These are phyloP conservation scores for Keqinozyma sinolaborantium DNA, from an alignment of 1,139 yeast species.

Conservation along the genomic window DNA sequence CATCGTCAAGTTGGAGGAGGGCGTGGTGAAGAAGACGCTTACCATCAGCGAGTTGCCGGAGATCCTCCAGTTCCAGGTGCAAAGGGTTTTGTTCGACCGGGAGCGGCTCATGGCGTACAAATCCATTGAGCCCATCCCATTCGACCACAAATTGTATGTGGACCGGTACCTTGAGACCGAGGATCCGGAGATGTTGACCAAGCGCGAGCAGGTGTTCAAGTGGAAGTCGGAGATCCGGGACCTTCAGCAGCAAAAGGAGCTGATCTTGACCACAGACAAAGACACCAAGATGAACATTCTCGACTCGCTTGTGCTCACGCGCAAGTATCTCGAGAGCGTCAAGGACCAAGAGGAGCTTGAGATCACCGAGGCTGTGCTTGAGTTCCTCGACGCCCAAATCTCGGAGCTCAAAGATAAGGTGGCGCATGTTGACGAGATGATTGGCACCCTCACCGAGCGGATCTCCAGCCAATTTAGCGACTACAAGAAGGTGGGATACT, in stretches of 20 bases:
- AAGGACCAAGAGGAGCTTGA: slow-evolving; percentile 20
- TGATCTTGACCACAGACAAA: slow-evolving; percentile 40
- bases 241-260: slow-evolving; percentile 40
- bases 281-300: slow-evolving; percentile 49
- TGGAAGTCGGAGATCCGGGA: slow-evolving; percentile 59
- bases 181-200: slow-evolving; percentile 50
- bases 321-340: slow-evolving; percentile 47
- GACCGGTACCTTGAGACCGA: slow-evolving; percentile 83
- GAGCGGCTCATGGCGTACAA: slow-evolving; percentile 73
- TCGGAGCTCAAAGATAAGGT: slow-evolving; percentile 16
- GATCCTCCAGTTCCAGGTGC: slow-evolving; percentile 86
- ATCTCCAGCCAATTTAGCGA: slow-evolving; percentile 58
- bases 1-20: slow-evolving; percentile 65
- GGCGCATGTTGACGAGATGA: slow-evolving; percentile 14
- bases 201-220: slow-evolving; percentile 55
- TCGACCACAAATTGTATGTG: slow-evolving; percentile 72
- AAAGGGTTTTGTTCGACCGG: slow-evolving; percentile 86
- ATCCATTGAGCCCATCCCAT: slow-evolving; percentile 77
- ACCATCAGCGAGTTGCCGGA: slow-evolving; percentile 73
- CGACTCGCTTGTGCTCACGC: slow-evolving; percentile 48
- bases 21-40: slow-evolving; percentile 68
- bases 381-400: slow-evolving; percentile 30
- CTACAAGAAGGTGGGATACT: slow-evolving; percentile 66
- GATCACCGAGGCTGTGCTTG: slow-evolving; percentile 33
- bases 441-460: slow-evolving; percentile 33